Percentiles rank a stretch among this genome's conserved stretches.
phyloP scores from a whole-genome alignment of 2,329 filamentous ascomycete species.

The Fusarium concolor region DNA sequence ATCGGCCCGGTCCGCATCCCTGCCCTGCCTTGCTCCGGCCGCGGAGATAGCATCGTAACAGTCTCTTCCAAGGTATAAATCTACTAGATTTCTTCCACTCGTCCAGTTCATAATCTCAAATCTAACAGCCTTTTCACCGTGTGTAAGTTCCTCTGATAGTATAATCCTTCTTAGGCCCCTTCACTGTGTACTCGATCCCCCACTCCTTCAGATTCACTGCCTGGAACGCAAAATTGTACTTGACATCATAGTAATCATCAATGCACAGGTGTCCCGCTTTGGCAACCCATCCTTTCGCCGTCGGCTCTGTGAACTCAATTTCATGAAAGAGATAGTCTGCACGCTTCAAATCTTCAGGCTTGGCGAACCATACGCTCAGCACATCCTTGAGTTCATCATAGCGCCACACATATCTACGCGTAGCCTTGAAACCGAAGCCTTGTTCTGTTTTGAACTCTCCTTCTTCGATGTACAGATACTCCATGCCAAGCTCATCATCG shows the following conservation, averaged over 20 bases:
- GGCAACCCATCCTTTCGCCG: constrained; percentile 67
- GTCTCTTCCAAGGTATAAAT: background rate
- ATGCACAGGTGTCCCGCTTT: constrained; percentile 77
- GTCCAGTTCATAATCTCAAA: background rate
- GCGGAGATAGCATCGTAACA: background rate
- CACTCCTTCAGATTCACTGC: constrained; percentile 69
- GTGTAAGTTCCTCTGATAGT: constrained; percentile 66
- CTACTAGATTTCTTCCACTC: background rate
- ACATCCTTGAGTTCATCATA: constrained; percentile 71
- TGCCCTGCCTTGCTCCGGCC: background rate
- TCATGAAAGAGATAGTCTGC: constrained; percentile 82
- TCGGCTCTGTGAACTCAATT: constrained; percentile 66
- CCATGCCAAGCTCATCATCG: constrained; percentile 56
- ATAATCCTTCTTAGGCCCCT: constrained; percentile 81
- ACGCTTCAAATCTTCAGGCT: constrained; percentile 68
- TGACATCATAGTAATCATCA: constrained; percentile 77
- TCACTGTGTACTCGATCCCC: constrained; percentile 73
- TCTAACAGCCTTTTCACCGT: constrained; percentile 44
- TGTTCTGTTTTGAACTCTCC: constrained; percentile 71
- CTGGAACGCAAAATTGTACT: constrained; percentile 73
- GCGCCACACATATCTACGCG: constrained; percentile 77
- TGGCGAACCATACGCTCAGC: constrained; percentile 80
- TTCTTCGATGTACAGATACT: constrained; percentile 77
- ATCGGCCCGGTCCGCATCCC: constrained; percentile 13
- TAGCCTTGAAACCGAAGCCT: constrained; percentile 69